Base-by-base conservation (phyloP, 1,284 basidiomycete genomes). In the Ustilago lituana region DNA sequence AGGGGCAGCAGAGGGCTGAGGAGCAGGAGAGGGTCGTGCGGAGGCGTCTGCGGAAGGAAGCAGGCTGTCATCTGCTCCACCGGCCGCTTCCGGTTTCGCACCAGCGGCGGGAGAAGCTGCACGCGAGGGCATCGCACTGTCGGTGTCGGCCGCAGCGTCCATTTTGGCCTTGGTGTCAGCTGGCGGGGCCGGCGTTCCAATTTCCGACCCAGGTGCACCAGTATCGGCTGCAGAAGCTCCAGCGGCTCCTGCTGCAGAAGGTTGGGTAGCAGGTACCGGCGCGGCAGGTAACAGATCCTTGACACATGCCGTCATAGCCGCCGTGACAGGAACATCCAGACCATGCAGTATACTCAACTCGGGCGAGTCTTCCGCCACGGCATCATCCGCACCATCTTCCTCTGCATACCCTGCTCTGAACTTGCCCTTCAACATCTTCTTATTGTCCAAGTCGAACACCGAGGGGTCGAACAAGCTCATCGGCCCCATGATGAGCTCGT, bases 401-500 rank as follows among this genome's bases (percentile, higher is more conserved):
- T 72, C 69, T 36, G 23, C 43, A n/a, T 43, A 33, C 10, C 45
- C 52, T 9, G 32, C 39, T 11, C 56, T 41, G 17, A 35, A 20
- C 17, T 55, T 65, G 49, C 68, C 50, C 51, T 64, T 67, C 23
- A 53, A 27, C 45, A 66, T 35, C 38, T 52, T 85, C 82, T 95
- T 94, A 70, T 86, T 86, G 31, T 93, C 90, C 78, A 94, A 94
- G 72, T 95, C 91, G 63, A 97, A 90, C 36, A 96, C 88, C 20
- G 91, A 88, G 14, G 95, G 93, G 72, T 95, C 92, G 73, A 98
- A 98, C 39, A 97, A 85, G 76, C 72, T 92, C 89, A 97, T 92
- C 1, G 95, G 92, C 0, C 94, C 93, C 32, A 98, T 85, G 57
- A 98, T 94, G 54, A 92, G 90, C 84, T 98, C 96, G 80, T 98